These are phyloP conservation scores for Chalciporus sp. DNA, from an alignment of 1,284 basidiomycete genomes.

Conservation along the genomic window DNA sequence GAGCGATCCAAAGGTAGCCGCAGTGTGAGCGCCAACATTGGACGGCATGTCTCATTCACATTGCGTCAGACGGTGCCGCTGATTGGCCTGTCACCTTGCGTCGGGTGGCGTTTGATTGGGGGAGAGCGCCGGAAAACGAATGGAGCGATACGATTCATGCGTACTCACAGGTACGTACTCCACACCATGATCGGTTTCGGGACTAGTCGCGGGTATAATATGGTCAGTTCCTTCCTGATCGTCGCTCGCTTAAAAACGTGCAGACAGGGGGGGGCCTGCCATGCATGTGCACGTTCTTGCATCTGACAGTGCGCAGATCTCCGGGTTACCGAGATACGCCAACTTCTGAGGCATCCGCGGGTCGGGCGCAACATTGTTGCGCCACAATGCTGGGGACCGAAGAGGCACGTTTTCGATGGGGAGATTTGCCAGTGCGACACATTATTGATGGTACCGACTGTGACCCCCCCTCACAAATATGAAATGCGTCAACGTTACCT, in stretches of 20 bases:
- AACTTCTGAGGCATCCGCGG: conserved; percentile 24
- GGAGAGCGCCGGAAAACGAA: neutral
- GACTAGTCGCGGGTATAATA: neutral
- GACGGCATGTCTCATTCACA: neutral
- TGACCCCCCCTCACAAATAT: conserved; percentile 11
- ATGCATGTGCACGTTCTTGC: neutral
- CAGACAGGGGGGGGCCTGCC: neutral
- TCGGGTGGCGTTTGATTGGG: conserved; percentile 13
- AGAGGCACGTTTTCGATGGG: neutral
- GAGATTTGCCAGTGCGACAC: conserved; percentile 10
- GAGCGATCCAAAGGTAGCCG: conserved; percentile 16
- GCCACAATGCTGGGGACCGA: too few species aligned
- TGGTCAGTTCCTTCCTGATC: conserved; percentile 17
- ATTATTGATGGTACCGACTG: neutral
- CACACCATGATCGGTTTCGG: neutral
- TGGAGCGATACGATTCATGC: neutral
- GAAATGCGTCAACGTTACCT: conserved; percentile 1
- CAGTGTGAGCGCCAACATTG: conserved; percentile 1
- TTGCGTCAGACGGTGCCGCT: conserved; percentile 1
- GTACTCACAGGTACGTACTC: neutral
- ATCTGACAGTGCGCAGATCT: conserved; percentile 17
- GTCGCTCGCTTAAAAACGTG: conserved; percentile 25
- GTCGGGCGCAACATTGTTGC: conserved; percentile 15
- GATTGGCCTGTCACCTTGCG: neutral
- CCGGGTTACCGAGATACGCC: neutral